phyloP scores from a whole-genome alignment of 805 yeast species.

The Metschnikowia henanensis region DNA sequence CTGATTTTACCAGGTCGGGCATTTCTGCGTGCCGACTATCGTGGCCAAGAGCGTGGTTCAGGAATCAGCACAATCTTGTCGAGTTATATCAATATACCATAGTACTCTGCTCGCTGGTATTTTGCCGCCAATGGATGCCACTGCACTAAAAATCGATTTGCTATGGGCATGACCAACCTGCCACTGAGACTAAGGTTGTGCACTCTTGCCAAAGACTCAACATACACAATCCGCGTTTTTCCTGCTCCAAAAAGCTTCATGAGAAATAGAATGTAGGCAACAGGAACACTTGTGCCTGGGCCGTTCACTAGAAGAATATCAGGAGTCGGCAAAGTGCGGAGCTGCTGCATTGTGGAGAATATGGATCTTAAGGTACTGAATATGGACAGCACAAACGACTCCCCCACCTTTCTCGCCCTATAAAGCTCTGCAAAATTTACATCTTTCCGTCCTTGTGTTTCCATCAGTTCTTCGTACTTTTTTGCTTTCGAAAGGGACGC shows the following conservation, averaged over 20 bases:
- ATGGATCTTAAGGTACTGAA: conserved; percentile 44
- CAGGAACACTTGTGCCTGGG: conserved; percentile 78
- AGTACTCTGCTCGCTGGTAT: conserved; percentile 66
- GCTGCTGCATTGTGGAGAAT: conserved; percentile 23
- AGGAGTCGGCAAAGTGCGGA: conserved; percentile 36
- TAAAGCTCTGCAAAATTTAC: conserved; percentile 36
- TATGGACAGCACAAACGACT: conserved; percentile 47
- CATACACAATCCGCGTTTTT: conserved; percentile 63
- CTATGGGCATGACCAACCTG: conserved; percentile 61
- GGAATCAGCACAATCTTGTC: too few species aligned
- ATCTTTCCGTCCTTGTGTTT: background rate
- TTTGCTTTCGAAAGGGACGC: conserved; percentile 45
- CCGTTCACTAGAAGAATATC: conserved; percentile 63
- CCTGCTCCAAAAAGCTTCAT: conserved; percentile 49
- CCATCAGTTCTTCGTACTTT: conserved; percentile 30
- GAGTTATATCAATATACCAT: conserved; percentile 64
- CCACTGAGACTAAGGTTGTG: conserved; percentile 76
- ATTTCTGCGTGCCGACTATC: too few species aligned
- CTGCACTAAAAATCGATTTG: conserved; percentile 83
- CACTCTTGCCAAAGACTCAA: conserved; percentile 89
- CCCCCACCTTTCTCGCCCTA: conserved; percentile 65
- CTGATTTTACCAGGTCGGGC: too few species aligned
- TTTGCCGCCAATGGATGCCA: conserved; percentile 65
- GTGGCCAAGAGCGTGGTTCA: too few species aligned
- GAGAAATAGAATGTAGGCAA: conserved; percentile 56